These are phyloP conservation scores for Xylaria sp. DNA, from an alignment of 2,329 filamentous ascomycete genomes.

Conservation along the genomic window DNA sequence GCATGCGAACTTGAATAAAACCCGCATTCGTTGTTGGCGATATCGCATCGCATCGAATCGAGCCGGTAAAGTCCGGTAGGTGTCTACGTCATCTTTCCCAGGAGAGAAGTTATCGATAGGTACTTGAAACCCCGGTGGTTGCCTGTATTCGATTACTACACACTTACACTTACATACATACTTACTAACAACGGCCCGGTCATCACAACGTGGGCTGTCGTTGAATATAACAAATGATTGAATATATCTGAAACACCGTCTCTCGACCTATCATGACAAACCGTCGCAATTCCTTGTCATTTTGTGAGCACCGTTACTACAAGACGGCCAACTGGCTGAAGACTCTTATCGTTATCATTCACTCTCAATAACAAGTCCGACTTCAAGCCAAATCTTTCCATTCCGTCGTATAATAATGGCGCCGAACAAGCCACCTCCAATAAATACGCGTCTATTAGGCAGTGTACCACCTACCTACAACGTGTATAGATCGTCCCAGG, in stretches of 20 bases:
- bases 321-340: not conserved
- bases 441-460: not conserved
- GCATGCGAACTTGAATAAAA: not conserved
- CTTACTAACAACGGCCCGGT: not conserved
- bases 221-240: not conserved
- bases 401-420: too few relatives aligned
- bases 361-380: not conserved
- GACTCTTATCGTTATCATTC: not conserved
- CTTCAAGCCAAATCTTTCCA: not conserved
- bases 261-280: not conserved
- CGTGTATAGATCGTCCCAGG: too few relatives aligned
- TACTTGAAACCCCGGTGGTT: not conserved
- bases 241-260: constrained; percentile 2
- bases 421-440: not conserved
- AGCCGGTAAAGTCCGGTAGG: not conserved
- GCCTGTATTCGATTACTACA: not conserved
- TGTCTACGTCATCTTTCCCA: not conserved
- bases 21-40: not conserved
- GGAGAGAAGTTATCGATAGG: not conserved
- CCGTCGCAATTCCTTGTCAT: not conserved
- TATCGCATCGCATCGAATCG: not conserved
- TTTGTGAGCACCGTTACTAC: not conserved
- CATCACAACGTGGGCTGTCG: not conserved
- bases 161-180: too few relatives aligned
- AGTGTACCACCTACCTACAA: not conserved